Conservation (phyloP, 768 basidiomycete genomes). For the Tylopilus felleus region DNA sequence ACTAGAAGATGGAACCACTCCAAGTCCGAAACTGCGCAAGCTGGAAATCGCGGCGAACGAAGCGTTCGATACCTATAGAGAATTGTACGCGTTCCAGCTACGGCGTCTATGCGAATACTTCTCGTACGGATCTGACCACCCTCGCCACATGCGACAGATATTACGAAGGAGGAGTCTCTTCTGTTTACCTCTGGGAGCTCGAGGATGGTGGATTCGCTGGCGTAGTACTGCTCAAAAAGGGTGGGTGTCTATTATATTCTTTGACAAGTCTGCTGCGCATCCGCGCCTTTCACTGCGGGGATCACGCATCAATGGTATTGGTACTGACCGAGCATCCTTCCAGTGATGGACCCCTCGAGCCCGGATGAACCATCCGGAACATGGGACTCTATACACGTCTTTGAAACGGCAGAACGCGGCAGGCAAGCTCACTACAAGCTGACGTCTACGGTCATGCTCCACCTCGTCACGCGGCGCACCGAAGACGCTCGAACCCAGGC, state of each 20-base stretch:
- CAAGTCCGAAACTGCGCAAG: conserved; percentile 80
- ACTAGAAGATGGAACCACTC: conserved; percentile 83
- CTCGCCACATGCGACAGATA: conserved; percentile 51
- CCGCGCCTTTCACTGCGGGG: conserved; percentile 1
- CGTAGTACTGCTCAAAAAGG: conserved; percentile 93
- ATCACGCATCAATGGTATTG: not conserved
- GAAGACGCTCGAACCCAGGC: conserved; percentile 22
- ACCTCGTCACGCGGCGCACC: conserved; percentile 60
- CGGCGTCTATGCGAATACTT: not conserved
- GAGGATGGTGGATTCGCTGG: conserved; percentile 97
- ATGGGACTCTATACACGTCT: conserved; percentile 99
- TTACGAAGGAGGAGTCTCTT: conserved; percentile 96
- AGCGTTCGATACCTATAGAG: conserved; percentile 95
- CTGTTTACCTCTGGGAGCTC: conserved; percentile 96
- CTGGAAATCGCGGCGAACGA: conserved; percentile 93
- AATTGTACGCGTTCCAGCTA: conserved; percentile 57
- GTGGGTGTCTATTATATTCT: conserved; percentile 39
- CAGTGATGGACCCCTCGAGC: conserved; percentile 59
- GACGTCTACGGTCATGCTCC: conserved; percentile 96
- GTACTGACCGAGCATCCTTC: conserved; percentile 1
- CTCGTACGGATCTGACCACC: not conserved
- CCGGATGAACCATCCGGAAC: conserved; percentile 71
- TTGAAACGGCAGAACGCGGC: conserved; percentile 89
- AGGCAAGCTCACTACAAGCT: conserved; percentile 95
- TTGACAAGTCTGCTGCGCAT: not conserved